These are phyloP conservation scores for Paecilomyces sp. DNA, from an alignment of 2,329 filamentous ascomycete species.

Conservation along the genomic window DNA sequence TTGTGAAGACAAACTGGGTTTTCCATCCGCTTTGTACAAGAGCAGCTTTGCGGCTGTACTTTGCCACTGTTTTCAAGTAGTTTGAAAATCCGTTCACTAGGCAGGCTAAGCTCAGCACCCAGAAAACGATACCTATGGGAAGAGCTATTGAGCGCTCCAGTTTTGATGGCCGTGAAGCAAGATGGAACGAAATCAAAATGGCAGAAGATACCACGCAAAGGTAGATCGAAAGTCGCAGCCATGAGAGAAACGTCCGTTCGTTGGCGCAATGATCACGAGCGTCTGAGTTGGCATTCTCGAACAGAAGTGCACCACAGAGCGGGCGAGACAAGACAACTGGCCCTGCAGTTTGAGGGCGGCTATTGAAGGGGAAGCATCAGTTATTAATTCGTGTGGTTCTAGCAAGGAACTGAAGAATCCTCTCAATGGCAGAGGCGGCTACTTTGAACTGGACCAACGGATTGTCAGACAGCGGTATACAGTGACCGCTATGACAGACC, in stretches of 20 bases:
- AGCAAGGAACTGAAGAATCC: neutral
- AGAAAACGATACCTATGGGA: constrained; percentile 83
- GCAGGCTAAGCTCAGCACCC: constrained; percentile 71
- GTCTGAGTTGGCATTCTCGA: constrained; percentile 61
- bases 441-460: too few species aligned
- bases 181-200: constrained; percentile 87
- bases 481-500: neutral
- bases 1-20: constrained; percentile 66
- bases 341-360: constrained; percentile 21
- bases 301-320: constrained; percentile 53
- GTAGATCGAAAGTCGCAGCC: constrained; percentile 81
- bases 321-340: constrained; percentile 48
- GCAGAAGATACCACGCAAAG: constrained; percentile 85
- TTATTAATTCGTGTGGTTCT: neutral
- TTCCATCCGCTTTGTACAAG: constrained; percentile 92
- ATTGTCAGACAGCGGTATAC: neutral
- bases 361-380: constrained; percentile 4
- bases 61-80: constrained; percentile 75
- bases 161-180: constrained; percentile 63
- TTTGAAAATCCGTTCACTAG: constrained; percentile 72
- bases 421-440: neutral
- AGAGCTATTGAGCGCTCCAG: constrained; percentile 71
- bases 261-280: constrained; percentile 61
- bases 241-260: constrained; percentile 75
- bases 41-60: constrained; percentile 70